These are phyloP conservation scores for Beauveria brongniartii DNA, from an alignment of 2,329 filamentous ascomycete genomes.

Conservation along the genomic window DNA sequence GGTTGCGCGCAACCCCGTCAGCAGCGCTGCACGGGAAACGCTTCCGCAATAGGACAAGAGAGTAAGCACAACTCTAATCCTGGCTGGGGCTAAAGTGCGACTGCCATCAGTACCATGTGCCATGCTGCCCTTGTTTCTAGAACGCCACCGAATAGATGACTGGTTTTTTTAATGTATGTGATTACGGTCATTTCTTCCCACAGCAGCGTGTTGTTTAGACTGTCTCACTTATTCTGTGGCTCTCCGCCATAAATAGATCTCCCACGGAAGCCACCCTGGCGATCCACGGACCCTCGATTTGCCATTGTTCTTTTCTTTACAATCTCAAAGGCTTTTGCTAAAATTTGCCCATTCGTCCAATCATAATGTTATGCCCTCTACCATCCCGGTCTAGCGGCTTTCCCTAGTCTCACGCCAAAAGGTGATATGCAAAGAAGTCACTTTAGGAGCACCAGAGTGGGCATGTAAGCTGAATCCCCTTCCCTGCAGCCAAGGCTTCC, in stretches of 20 bases:
- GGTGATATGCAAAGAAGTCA: neutral
- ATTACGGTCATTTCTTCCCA: neutral
- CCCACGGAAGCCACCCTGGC: neutral
- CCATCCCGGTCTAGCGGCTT: neutral
- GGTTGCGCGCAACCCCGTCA: neutral
- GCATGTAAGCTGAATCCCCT: conserved; percentile 5
- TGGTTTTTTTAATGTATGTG: neutral
- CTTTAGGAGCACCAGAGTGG: neutral
- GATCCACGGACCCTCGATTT: neutral
- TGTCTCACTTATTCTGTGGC: neutral
- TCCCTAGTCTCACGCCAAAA: neutral
- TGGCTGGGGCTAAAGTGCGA: neutral
- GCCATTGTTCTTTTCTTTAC: neutral
- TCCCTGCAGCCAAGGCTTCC: neutral
- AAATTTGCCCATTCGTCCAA: neutral
- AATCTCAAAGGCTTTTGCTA: neutral
- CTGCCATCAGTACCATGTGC: neutral
- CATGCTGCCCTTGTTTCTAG: neutral
- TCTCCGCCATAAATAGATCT: neutral
- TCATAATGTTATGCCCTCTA: neutral
- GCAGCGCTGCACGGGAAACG: conserved; percentile 6
- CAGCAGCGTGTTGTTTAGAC: neutral
- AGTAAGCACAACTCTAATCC: conserved; percentile 9
- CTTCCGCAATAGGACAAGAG: conserved; percentile 7
- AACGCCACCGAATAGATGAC: neutral